Conservation (phyloP, 805 yeast genomes). For the Blastobotrys robertii region DNA sequence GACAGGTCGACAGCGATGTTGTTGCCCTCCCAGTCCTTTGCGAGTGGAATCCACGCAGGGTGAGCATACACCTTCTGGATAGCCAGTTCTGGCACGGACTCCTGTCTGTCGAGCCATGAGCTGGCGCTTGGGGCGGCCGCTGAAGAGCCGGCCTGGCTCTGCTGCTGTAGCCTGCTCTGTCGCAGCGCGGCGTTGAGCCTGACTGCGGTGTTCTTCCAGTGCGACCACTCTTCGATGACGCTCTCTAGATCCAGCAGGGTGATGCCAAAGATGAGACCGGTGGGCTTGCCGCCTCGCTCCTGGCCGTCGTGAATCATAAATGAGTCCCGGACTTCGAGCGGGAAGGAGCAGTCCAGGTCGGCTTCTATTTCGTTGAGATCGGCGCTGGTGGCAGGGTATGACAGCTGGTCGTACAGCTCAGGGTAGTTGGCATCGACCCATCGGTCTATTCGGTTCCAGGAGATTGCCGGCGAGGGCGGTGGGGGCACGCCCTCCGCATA, state of each 20-base stretch:
- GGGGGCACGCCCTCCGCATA: conserved; percentile 50
- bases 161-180: conserved; percentile 23
- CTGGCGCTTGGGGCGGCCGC: conserved; percentile 8
- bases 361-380: conserved; percentile 78
- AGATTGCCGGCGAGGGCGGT: conserved; percentile 53
- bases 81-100: conserved; percentile 67
- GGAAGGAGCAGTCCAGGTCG: conserved; percentile 66
- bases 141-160: conserved; percentile 4
- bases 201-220: conserved; percentile 55
- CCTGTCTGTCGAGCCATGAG: conserved; percentile 38
- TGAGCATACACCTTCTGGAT: conserved; percentile 77
- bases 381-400: conserved; percentile 66
- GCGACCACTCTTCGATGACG: conserved; percentile 66
- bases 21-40: conserved; percentile 84
- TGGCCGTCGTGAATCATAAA: conserved; percentile 86
- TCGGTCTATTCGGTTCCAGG: conserved; percentile 83
- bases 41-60: conserved; percentile 83
- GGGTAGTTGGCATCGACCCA: conserved; percentile 76
- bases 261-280: conserved; percentile 73
- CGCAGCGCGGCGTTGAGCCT: conserved; percentile 18
- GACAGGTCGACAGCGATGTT: conserved; percentile 84
- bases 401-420: conserved; percentile 70
- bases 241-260: conserved; percentile 73
- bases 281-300: conserved; percentile 60
- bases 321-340: conserved; percentile 74